Conservation (phyloP, 805 yeast genomes). For the Nakazawaea populi region DNA sequence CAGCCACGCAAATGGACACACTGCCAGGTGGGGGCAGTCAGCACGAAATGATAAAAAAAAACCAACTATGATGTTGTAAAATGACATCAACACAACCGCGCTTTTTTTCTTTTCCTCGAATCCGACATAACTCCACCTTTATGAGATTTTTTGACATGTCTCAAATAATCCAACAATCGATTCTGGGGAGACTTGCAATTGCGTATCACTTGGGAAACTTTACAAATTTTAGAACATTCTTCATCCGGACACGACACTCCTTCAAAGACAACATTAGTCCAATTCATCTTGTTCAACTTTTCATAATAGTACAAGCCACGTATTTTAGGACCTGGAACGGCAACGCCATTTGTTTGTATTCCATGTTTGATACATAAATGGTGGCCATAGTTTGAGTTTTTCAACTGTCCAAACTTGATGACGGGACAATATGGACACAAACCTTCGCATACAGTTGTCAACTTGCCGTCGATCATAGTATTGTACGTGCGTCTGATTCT, state of each 20-base stretch:
- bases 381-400: conserved; percentile 25
- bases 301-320: conserved; percentile 7
- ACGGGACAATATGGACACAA: conserved; percentile 10
- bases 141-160: conserved; percentile 23
- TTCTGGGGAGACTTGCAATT: conserved; percentile 11
- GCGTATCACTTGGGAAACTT: conserved; percentile 9
- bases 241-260: conserved; percentile 8
- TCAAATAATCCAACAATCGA: conserved; percentile 21
- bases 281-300: conserved; percentile 7
- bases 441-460: conserved; percentile 2
- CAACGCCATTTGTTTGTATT: conserved; percentile 22
- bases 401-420: conserved; percentile 19
- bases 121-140: conserved; percentile 13
- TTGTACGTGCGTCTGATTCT: neutral
- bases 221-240: conserved; percentile 2
- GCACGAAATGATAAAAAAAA: neutral
- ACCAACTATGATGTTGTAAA: neutral
- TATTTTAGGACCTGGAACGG: conserved; percentile 18
- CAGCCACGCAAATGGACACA: too few relatives aligned
- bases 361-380: conserved; percentile 27
- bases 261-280: conserved; percentile 5
- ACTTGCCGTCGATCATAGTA: neutral
- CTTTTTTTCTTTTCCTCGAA: neutral
- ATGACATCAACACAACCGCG: neutral
- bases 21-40: too few relatives aligned